Conservation (phyloP, 2,329 filamentous ascomycete species). For the Penicillium sp. region DNA sequence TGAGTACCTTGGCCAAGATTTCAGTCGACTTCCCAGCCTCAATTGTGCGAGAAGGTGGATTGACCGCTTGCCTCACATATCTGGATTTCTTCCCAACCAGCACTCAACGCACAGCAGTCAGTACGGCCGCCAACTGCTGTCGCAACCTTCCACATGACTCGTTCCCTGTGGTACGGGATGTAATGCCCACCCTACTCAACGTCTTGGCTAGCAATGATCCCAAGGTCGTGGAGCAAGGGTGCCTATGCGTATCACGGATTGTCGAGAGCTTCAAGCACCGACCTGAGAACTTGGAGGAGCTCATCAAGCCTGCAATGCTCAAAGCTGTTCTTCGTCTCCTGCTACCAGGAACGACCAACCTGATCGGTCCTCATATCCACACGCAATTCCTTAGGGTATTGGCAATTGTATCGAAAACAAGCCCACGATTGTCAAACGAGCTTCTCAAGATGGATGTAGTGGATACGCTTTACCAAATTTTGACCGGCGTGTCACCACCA, state of each 20-base stretch:
- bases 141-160: conserved; percentile 94
- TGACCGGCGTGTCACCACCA: conserved; percentile 92
- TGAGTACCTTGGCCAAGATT: conserved; percentile 96
- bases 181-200: conserved; percentile 92
- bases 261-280: conserved; percentile 96
- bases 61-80: conserved; percentile 93
- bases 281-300: conserved; percentile 82
- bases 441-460: conserved; percentile 96
- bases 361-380: conserved; percentile 91
- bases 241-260: conserved; percentile 89
- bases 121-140: conserved; percentile 96
- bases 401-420: conserved; percentile 85
- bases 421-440: conserved; percentile 81
- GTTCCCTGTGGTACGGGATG: conserved; percentile 85
- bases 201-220: conserved; percentile 92
- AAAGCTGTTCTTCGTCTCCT: conserved; percentile 82
- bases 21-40: conserved; percentile 92
- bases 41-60: conserved; percentile 91
- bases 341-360: conserved; percentile 89
- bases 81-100: conserved; percentile 97
- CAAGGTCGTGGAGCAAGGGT: conserved; percentile 94
- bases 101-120: conserved; percentile 93
- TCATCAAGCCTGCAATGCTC: conserved; percentile 85
- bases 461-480: conserved; percentile 93
- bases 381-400: conserved; percentile 93